Conservation (phyloP, 106 monocot genomes). For the Amphibolis antarctica region DNA sequence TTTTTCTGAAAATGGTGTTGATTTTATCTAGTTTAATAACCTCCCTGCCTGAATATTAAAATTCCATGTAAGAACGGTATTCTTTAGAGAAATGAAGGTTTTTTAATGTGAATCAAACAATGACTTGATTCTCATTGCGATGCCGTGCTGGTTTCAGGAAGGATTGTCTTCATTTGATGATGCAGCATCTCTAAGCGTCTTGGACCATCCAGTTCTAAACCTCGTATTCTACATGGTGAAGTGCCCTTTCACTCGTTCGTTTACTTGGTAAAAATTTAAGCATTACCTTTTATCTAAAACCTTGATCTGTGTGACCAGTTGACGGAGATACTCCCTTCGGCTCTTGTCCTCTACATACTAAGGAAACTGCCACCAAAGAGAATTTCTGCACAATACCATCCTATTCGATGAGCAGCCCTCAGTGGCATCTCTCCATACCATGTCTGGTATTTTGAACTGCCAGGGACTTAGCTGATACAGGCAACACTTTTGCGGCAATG, state of each 20-base stretch:
- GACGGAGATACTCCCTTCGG: constrained; percentile 60
- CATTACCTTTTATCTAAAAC: neutral
- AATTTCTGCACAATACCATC: constrained; percentile 62
- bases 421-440: neutral
- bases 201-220: constrained; percentile 81
- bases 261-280: neutral
- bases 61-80: no score
- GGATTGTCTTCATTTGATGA: constrained; percentile 59
- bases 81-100: no score
- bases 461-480: no score
- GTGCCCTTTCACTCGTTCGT: neutral
- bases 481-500: no score
- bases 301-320: constrained; percentile 24
- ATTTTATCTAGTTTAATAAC: no score
- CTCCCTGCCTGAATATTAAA: no score
- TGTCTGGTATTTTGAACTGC: no score
- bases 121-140: no score
- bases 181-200: constrained; percentile 64
- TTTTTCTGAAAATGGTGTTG: no score
- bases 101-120: no score
- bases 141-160: constrained; percentile 23
- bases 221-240: constrained; percentile 69
- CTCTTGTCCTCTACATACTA: constrained; percentile 56
- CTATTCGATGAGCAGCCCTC: neutral
- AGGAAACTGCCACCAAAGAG: constrained; percentile 63